These are phyloP conservation scores for Alternaria conjuncta DNA, from an alignment of 2,329 filamentous ascomycete species.

Conservation along the genomic window DNA sequence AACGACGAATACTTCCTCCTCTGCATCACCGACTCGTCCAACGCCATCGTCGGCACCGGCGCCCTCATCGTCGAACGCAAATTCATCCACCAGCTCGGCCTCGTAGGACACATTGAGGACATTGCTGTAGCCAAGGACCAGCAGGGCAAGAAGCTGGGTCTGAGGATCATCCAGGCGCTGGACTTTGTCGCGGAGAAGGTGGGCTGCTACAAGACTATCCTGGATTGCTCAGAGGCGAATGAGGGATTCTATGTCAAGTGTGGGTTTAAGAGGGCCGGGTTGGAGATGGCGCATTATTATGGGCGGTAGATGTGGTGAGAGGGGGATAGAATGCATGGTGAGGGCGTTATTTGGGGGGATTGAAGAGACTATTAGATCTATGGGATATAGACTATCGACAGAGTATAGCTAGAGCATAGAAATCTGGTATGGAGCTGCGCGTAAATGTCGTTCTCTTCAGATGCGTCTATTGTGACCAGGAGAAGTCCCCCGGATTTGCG, in stretches of 20 bases:
- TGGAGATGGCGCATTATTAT: slow-evolving; percentile 98
- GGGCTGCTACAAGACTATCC: slow-evolving; percentile 95
- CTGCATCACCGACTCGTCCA: slow-evolving; percentile 77
- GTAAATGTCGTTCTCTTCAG: not conserved
- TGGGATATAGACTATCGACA: not conserved
- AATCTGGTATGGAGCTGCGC: not conserved
- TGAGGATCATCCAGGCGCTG: slow-evolving; percentile 91
- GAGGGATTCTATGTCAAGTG: slow-evolving; percentile 99
- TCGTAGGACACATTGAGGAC: slow-evolving; percentile 96
- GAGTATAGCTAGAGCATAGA: not conserved
- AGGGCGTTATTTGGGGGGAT: slow-evolving; percentile 1
- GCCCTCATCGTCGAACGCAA: slow-evolving; percentile 92
- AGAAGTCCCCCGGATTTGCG: not conserved
- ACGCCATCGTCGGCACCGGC: slow-evolving; percentile 84
- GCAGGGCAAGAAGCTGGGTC: slow-evolving; percentile 94
- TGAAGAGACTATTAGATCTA: not conserved
- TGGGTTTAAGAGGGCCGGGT: slow-evolving; percentile 86
- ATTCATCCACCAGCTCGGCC: slow-evolving; percentile 82
- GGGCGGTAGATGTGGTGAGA: slow-evolving; percentile 19
- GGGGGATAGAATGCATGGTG: not conserved
- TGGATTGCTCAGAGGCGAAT: slow-evolving; percentile 95
- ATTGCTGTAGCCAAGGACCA: slow-evolving; percentile 94
- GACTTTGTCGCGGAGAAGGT: slow-evolving; percentile 86
- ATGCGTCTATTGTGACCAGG: not conserved
- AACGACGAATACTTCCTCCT: slow-evolving; percentile 85